Percentiles rank a stretch among this genome's conserved stretches.
Conservation (phyloP, 176 grass and related monocot species). For the Ananas comosus region DNA sequence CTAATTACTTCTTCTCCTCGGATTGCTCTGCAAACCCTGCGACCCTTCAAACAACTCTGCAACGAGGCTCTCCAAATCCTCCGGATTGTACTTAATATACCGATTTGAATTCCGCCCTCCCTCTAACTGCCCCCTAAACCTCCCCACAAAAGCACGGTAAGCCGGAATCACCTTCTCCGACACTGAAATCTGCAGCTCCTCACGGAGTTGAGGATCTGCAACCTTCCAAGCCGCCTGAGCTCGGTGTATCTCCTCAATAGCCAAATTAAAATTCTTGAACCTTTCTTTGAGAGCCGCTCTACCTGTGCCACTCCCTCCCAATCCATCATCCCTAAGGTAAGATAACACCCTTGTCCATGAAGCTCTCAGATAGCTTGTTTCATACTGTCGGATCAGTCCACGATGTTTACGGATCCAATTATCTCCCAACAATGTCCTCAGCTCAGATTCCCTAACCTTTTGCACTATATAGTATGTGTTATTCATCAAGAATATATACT, state of each 20-base stretch:
- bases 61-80: conserved; percentile 82
- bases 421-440: conserved; percentile 72
- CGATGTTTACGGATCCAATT: conserved; percentile 75
- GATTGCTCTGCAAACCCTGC: not conserved
- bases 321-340: conserved; percentile 76
- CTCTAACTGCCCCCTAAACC: conserved; percentile 60
- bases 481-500: conserved; percentile 96
- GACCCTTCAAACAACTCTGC: conserved; percentile 84
- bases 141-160: conserved; percentile 72
- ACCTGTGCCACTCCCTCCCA: conserved; percentile 35
- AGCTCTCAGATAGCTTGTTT: conserved; percentile 66
- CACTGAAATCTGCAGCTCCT: conserved; percentile 81
- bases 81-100: conserved; percentile 82
- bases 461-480: conserved; percentile 83
- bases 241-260: conserved; percentile 75
- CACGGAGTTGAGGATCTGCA: conserved; percentile 69
- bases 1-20: conserved; percentile 31
- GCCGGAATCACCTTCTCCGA: conserved; percentile 70
- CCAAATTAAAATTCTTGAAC: conserved; percentile 86
- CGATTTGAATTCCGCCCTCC: conserved; percentile 44
- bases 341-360: conserved; percentile 76
- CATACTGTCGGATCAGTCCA: conserved; percentile 76
- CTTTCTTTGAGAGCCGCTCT: conserved; percentile 71
- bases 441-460: conserved; percentile 83
- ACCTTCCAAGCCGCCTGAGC: conserved; percentile 78